phyloP scores from a whole-genome alignment of 2,329 filamentous ascomycete genomes.

The Rhynchosporium agropyri region DNA sequence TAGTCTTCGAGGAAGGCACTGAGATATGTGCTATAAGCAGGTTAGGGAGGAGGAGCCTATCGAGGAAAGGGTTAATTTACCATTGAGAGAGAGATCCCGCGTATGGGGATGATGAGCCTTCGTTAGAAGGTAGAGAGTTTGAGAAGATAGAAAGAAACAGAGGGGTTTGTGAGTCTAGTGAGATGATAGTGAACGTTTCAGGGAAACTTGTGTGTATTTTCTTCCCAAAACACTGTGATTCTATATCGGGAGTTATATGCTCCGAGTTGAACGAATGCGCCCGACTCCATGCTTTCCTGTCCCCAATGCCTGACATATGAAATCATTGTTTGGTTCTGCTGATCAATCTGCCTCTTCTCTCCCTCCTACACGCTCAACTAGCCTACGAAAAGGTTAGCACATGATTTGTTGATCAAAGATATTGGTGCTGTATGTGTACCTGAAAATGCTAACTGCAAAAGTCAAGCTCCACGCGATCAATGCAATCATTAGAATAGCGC shows the following conservation, averaged over 20 bases:
- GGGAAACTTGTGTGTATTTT: slow-evolving; percentile 17
- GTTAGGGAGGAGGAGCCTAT: slow-evolving; percentile 49
- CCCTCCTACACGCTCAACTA: slow-evolving; percentile 63
- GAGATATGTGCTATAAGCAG: slow-evolving; percentile 74
- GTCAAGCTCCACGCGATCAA: slow-evolving; percentile 89
- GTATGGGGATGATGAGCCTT: slow-evolving; percentile 58
- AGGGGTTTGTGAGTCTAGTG: no score
- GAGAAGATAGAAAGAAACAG: neutral
- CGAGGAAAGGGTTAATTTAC: slow-evolving; percentile 51
- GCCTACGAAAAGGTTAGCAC: slow-evolving; percentile 43
- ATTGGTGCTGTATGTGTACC: slow-evolving; percentile 48
- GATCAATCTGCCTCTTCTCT: slow-evolving; percentile 49
- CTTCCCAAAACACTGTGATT: slow-evolving; percentile 15
- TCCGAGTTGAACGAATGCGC: slow-evolving; percentile 1
- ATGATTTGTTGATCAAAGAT: neutral
- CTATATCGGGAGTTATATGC: slow-evolving; percentile 1
- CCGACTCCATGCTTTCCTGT: slow-evolving; percentile 9
- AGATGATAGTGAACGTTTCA: neutral
- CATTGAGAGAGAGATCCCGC: slow-evolving; percentile 62
- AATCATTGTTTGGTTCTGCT: neutral
- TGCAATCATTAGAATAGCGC: slow-evolving; percentile 77
- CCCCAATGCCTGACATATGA: neutral
- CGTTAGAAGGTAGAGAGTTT: slow-evolving; percentile 25
- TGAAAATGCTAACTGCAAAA: slow-evolving; percentile 82
- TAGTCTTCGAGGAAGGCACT: slow-evolving; percentile 59